Conservation (phyloP, 176 grass and related monocot genomes). For the Thinopyrum elongatum region DNA sequence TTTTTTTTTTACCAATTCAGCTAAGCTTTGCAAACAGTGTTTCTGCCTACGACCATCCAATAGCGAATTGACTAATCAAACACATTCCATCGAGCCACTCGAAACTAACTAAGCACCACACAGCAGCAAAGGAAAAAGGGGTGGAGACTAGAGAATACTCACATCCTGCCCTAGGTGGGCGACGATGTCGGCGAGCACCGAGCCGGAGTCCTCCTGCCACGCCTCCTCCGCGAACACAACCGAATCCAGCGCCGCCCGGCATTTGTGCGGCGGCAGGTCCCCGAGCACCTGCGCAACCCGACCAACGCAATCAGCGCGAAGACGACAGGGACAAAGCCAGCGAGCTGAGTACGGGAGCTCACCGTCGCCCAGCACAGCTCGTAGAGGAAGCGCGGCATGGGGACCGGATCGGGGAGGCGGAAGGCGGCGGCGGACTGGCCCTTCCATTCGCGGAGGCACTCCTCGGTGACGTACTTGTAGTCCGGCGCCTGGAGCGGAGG, state of each 20-base stretch:
- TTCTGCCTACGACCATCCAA: neutral
- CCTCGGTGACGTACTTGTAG: slow-evolving; percentile 73
- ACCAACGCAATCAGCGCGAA: slow-evolving; percentile 8
- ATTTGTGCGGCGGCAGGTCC: slow-evolving; percentile 79
- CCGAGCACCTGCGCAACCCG: slow-evolving; percentile 60
- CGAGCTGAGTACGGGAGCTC: slow-evolving; percentile 24
- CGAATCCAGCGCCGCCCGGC: slow-evolving; percentile 69
- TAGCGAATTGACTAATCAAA: neutral
- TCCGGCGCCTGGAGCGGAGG: slow-evolving; percentile 53
- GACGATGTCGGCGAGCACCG: slow-evolving; percentile 83
- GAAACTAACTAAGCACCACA: neutral
- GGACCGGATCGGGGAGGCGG: slow-evolving; percentile 77
- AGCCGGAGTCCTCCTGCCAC: slow-evolving; percentile 56
- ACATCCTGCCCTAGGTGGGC: slow-evolving; percentile 96
- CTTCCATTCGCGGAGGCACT: slow-evolving; percentile 95
- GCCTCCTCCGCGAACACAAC: slow-evolving; percentile 74
- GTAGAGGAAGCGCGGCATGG: slow-evolving; percentile 92
- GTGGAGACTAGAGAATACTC: slow-evolving; percentile 26
- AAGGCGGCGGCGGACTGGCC: slow-evolving; percentile 50
- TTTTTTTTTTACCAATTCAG: neutral
- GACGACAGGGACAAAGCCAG: neutral
- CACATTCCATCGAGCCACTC: neutral
- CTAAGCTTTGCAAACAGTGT: neutral
- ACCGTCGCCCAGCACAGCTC: slow-evolving; percentile 98
- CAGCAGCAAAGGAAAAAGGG: neutral